Conservation (phyloP, 768 basidiomycete species). For the Mycena alexandri region DNA sequence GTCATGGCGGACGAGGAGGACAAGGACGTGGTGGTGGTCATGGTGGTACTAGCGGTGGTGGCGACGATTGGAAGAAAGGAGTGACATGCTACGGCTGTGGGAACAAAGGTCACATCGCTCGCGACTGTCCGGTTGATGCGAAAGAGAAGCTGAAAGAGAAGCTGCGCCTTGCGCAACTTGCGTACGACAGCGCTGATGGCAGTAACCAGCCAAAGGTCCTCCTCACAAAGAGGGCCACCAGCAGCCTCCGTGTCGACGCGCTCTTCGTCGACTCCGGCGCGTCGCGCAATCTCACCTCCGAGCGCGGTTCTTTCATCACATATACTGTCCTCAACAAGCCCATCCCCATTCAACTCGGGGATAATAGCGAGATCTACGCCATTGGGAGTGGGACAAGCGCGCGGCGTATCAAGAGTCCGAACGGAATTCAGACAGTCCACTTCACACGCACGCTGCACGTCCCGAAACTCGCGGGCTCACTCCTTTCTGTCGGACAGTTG, state of each 20-base stretch:
- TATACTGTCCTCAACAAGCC: neutral
- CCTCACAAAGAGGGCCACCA: slow-evolving; percentile 5
- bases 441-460: neutral
- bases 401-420: neutral
- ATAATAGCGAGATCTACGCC: neutral
- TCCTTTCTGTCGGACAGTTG: neutral
- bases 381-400: neutral
- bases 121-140: neutral
- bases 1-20: no score
- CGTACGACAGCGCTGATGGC: neutral
- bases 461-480: neutral
- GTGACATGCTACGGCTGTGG: neutral
- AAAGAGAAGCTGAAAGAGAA: neutral
- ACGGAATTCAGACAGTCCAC: neutral
- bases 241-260: neutral
- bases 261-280: slow-evolving; percentile 1
- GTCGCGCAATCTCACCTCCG: no score
- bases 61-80: neutral
- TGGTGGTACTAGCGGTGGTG: neutral
- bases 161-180: neutral
- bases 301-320: no score
- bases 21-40: no score
- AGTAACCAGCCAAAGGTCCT: neutral
- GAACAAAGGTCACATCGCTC: neutral
- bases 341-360: neutral